Base-by-base conservation (phyloP, 257 asterid species). In the Voacanga thouarsii region DNA sequence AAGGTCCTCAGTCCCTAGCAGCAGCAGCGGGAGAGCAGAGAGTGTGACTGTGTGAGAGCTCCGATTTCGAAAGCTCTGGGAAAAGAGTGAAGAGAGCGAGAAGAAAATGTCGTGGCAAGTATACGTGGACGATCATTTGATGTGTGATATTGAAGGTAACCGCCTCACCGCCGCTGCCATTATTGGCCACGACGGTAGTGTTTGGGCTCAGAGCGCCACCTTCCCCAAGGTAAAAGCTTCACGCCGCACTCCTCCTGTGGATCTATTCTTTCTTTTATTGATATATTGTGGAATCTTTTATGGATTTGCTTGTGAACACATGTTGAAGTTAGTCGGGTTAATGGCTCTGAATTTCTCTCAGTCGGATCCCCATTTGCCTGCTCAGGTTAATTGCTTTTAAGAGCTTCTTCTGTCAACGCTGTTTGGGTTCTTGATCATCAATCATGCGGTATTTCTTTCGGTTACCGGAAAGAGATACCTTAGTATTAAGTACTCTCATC, bases 81-180 rank as follows among this genome's bases (percentile, higher is more conserved):
- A 0, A 55, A 55, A 19, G 43, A 63, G 44, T 63, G 23, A 21
- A 41, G 74, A 14, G 8, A 19, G 14, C 39, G 10, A 16, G 6
- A 8, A 19, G 28, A 80, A 79, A 74, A 90, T 90, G 98, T 93
- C 98, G 92, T 91, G 97, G 98, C 98, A 93, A 90, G 69, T 87
- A 0, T 93, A 91, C 82, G 91, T 93, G 19, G 97, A 93, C 72
- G 94, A 89, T 5, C 93, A 90, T 82, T 86, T 93, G 86, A 77
- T 91, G 96, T 93, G 92, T 80, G 98, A 88, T 0, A 65, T 84
- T 47, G 97, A 88, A 57, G 91, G 88, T 60, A 59, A 78, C 87
- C 83, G 72, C 75, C 97, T 93, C 72, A 41, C 87, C 74, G 77
- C 98, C 78, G 80, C 97, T 24, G 96, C 98, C 65, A 93, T 93